Evolutionary conservation across 2,329 filamentous ascomycete genomes (phyloP), one percentile per base, ranked within the genome.

Genomic region (Sarocladiaceae sp.): DNA sequence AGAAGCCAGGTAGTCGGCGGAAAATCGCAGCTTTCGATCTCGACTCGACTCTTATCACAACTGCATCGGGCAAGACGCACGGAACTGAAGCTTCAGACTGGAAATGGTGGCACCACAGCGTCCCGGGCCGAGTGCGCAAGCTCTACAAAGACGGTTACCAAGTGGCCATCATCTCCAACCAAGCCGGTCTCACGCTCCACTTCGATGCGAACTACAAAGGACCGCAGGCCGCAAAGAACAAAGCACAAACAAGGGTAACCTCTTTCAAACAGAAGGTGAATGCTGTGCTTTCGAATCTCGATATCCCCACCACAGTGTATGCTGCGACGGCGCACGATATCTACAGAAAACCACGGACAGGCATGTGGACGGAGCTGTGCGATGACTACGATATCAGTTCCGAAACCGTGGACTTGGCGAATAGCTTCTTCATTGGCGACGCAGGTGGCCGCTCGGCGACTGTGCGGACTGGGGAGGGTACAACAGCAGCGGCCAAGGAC

Each of bases 341-440:
- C 5, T 97, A 85, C 66, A 82, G 94, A 52, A 99, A 99, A 69
- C 94, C 94, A 4, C 78, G 92, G 35, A 77, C 75, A 2, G 93
- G 92, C 18, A 97, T 97, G 88, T 99, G 94, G 93, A 75, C 77
- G 1, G 76, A 79, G 59, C 56, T 80, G 3, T 75, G 75, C 56
- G 69, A 78, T 0, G 84, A 89, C 60, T 80, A 83, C 57, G 78
- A 77, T 44, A 70, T 88, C 1, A 69, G 79, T 40, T 71, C 74
- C 4, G 71, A 72, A 1, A 75, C 76, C 1, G 69, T 96, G n/a
- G 87, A 96, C 65, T 66, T 88, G 29, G 70, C 79, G 15, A 72
- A 76, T 3, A 95, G 89, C 22, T 75, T 97, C 57, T 97, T 96
- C 64, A 84, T 99, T 40, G 94, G 94, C 40, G 94, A 99, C 71